Evolutionary conservation across 352 stramenopile genomes (phyloP), one percentile per base, ranked within the genome.

Genomic region (Globisporangium polare): DNA sequence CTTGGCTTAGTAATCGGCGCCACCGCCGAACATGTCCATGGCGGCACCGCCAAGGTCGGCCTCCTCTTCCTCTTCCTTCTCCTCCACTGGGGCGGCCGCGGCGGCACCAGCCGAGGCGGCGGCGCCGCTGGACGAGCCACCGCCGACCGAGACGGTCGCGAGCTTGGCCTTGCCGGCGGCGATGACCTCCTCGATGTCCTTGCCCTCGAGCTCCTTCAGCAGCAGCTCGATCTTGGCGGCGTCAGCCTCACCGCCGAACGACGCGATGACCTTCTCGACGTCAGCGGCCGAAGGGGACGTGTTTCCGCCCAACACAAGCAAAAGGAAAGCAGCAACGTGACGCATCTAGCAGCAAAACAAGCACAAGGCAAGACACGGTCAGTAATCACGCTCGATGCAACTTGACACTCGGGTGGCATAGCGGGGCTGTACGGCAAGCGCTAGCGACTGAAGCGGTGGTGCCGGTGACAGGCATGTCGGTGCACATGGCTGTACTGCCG

Each of bases 271-370:
- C 72, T 90, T 89, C 71, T 92, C 80, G 66, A 95, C 75, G 72
- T 95, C 86, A 53, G 81, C 78, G 51, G 83, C 80, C 61, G 75
- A 73, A 50, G 86, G 86, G 61, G 76, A 71, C 60, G 80, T 75
- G 75, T 95, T 95, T 77, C 86, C 86, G 66, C 84, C 84, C 54
- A 95, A 71, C 67, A 95, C 84, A 85, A 73, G 78, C 73, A 95
- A 79, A 74, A 95, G 80, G 71, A 88, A 94, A 90, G 86, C 86
- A 90, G 86, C 86, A 92, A 95, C 84, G 84, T 95, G 86, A 95
- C 86, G 86, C 86, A 95, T 95, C 86, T 95, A 15, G 33, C 12
- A 39, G 68, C 35, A 68, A 45, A 61, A 56, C 24, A 24, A 35
- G 49, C 2, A 41, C 10, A 53, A 27, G 61, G 59, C 35, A 58